Percentiles rank a stretch among this genome's conserved stretches.
These are phyloP conservation scores for Fermentozyma sake DNA, from an alignment of 1,139 yeast genomes.

Conservation along the genomic window DNA sequence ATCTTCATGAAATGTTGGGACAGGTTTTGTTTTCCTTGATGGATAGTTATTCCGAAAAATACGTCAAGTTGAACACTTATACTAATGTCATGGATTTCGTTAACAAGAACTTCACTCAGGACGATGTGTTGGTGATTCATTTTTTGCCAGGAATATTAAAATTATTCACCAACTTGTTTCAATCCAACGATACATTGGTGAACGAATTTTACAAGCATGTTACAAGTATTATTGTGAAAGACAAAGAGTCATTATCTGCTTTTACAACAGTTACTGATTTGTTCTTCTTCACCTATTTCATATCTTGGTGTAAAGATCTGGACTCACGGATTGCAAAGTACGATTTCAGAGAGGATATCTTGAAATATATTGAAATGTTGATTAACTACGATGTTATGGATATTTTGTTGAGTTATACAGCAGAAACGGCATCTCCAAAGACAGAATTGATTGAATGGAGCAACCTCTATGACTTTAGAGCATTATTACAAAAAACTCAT, in stretches of 20 bases:
- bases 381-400: slow-evolving; percentile 72
- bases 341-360: slow-evolving; percentile 44
- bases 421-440: slow-evolving; percentile 51
- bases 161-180: slow-evolving; percentile 30
- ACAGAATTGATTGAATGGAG: slow-evolving; percentile 32
- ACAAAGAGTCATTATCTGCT: slow-evolving; percentile 51
- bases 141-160: slow-evolving; percentile 59
- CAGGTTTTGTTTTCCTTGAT: slow-evolving; percentile 54
- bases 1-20: slow-evolving; percentile 70
- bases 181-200: slow-evolving; percentile 18
- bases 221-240: slow-evolving; percentile 9
- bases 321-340: slow-evolving; percentile 45
- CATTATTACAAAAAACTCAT: slow-evolving; percentile 60
- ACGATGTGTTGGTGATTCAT: slow-evolving; percentile 61
- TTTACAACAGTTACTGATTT: slow-evolving; percentile 45
- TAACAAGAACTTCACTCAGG: slow-evolving; percentile 41
- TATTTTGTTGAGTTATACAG: slow-evolving; percentile 63
- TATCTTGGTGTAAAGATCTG: slow-evolving; percentile 64
- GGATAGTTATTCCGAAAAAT: slow-evolving; percentile 29
- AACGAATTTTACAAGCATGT: slow-evolving; percentile 22
- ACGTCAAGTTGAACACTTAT: slow-evolving; percentile 31
- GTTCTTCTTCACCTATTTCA: slow-evolving; percentile 59
- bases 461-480: slow-evolving; percentile 60
- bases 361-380: slow-evolving; percentile 35
- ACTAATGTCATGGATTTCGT: slow-evolving; percentile 27